Evolutionary conservation across 371 early-diverging fungal species (phyloP), one percentile per base, ranked within the genome.

Genomic region (Capillidium heterosporum): DNA sequence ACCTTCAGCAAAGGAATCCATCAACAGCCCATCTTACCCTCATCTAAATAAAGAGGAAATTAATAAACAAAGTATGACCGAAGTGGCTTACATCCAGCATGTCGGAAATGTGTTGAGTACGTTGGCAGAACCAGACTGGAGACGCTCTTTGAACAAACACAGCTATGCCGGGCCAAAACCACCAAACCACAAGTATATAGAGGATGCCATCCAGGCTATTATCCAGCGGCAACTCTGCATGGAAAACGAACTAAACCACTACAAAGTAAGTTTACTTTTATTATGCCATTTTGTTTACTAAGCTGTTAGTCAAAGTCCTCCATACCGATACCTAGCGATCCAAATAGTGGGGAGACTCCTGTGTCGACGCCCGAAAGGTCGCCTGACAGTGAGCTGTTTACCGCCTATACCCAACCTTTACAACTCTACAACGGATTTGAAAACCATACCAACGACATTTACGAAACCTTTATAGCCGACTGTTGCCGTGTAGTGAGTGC

Each of bases 401-500:
- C 24, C 35, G 7, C 35, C 4, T 35, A 35, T 35, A 35, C 35
- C 4, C 35, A 35, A 13, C 35, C 35, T 35, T 35, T 35, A 35
- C 13, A 4, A 35, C 13, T 35, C 4, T 13, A 35, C 35, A 35
- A 35, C 13, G 35, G 35, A 35, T 35, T 35, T 35, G 35, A 35
- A 13, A 35, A 35, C 35, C 7, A 35, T 35, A 13, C 35, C 35
- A 13, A 13, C 35, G 35, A 35, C 13, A 35, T 35, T 7, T 35
- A 35, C 35, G 35, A 35, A 35, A 35, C 35, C 13, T 35, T 35
- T 35, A 35, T 35, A 35, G 35, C 35, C 13, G 35, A 35, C 35
- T 60, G 63, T 52, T 52, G 49, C 15, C 26, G 27, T 15, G 60
- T 63, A 17, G 63, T 59, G 8, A 5, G 28, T 5, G 60, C 63